phyloP scores from a whole-genome alignment of 2,329 filamentous ascomycete species.

The Microdochium bolleyi region DNA sequence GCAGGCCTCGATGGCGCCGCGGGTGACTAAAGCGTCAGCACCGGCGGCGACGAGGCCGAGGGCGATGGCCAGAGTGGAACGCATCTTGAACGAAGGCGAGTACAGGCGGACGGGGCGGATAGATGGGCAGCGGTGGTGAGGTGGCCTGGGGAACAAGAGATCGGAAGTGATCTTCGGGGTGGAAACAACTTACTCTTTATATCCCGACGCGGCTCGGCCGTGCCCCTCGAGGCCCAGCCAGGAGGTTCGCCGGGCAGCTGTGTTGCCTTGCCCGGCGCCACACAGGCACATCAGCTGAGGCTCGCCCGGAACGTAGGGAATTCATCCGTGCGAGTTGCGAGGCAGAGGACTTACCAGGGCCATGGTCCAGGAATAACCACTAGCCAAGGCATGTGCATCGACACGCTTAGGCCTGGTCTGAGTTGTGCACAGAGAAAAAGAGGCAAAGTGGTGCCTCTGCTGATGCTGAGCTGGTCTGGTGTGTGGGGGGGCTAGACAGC shows the following conservation, averaged over 20 bases:
- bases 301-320: not conserved
- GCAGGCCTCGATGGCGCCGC: conserved; percentile 17
- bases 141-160: not conserved
- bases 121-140: not conserved
- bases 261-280: not conserved
- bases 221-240: not conserved
- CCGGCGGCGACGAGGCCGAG: not conserved
- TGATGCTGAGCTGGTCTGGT: not conserved
- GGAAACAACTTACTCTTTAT: not conserved
- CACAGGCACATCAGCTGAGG: not conserved
- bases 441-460: not conserved
- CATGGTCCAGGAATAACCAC: not conserved
- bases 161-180: not conserved
- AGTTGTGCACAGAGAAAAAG: too few species aligned
- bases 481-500: not conserved
- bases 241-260: not conserved
- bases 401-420: too few species aligned
- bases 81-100: not conserved
- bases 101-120: not conserved
- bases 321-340: not conserved
- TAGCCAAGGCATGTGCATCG: not conserved
- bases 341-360: not conserved
- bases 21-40: conserved; percentile 2
- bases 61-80: not conserved
- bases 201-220: not conserved